Evolutionary conservation across 805 yeast species (phyloP).

Genomic region (Saccharomycopsis fermentans): DNA sequence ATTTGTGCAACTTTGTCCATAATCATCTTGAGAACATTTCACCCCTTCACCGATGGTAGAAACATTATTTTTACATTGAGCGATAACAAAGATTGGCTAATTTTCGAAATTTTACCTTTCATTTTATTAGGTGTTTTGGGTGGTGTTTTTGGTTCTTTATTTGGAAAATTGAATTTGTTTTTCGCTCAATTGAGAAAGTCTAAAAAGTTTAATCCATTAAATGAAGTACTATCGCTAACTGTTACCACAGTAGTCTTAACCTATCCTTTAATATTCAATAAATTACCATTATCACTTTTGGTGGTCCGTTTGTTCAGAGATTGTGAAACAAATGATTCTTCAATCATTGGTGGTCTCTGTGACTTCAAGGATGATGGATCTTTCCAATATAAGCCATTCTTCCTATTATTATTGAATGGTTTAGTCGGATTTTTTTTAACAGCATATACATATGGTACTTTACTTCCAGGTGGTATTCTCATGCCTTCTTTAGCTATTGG

Average conservation of each 20-base stretch:
- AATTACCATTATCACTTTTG: conserved; percentile 40
- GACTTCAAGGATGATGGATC: conserved; percentile 7
- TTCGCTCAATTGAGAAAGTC: conserved; percentile 30
- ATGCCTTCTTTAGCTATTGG: conserved; percentile 58
- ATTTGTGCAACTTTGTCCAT: conserved; percentile 70
- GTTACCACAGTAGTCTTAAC: conserved; percentile 43
- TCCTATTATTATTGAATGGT: conserved; percentile 29
- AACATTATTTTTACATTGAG: conserved; percentile 58
- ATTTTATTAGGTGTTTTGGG: conserved; percentile 60
- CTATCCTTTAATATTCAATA: conserved; percentile 45
- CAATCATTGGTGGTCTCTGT: conserved; percentile 24
- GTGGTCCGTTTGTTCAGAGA: conserved; percentile 61
- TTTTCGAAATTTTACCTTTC: conserved; percentile 63
- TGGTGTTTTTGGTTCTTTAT: conserved; percentile 51
- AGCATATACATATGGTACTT: conserved; percentile 58
- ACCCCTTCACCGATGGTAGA: conserved; percentile 34
- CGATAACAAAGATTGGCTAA: conserved; percentile 63
- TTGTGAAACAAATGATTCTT: conserved; percentile 30
- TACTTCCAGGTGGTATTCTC: conserved; percentile 58
- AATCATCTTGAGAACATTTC: conserved; percentile 41
- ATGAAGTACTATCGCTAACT: conserved; percentile 40
- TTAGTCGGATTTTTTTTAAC: conserved; percentile 49
- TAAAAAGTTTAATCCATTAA: conserved; percentile 21
- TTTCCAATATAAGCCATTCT: conserved; percentile 19
- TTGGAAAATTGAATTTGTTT: conserved; percentile 37